Percentiles rank a stretch among this genome's conserved stretches.
Evolutionary conservation across 2,329 filamentous ascomycete species (phyloP).

Genomic region (Fusarium fracticaudum): DNA sequence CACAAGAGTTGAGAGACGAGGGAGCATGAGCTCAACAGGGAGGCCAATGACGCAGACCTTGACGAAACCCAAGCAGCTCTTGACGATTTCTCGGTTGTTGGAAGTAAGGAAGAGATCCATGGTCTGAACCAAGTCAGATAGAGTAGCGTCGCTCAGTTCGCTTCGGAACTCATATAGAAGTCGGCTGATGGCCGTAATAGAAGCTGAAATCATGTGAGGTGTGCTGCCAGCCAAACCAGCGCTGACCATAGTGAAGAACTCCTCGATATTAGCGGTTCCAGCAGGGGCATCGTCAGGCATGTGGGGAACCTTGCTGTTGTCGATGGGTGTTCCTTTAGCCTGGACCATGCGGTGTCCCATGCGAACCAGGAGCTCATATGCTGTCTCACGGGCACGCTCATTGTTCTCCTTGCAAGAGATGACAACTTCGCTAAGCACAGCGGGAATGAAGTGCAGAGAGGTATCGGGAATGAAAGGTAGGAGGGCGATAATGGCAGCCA

Average conservation of each 20-base stretch:
- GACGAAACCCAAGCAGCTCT: conserved; percentile 92
- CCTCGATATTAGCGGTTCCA: conserved; percentile 84
- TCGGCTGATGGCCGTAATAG: conserved; percentile 94
- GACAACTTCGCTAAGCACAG: conserved; percentile 91
- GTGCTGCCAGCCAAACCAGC: conserved; percentile 92
- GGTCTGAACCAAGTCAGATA: conserved; percentile 88
- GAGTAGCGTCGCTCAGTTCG: conserved; percentile 72
- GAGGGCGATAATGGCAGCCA: conserved; percentile 83
- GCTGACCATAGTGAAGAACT: conserved; percentile 98
- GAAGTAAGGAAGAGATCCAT: conserved; percentile 96
- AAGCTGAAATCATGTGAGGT: conserved; percentile 96
- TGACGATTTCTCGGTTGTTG: conserved; percentile 96
- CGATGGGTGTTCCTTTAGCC: conserved; percentile 75
- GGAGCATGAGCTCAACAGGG: conserved; percentile 80
- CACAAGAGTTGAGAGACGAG: conserved; percentile 79
- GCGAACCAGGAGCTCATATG: conserved; percentile 88
- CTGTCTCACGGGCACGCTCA: conserved; percentile 87
- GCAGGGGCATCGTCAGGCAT: conserved; percentile 84
- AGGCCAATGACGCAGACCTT: conserved; percentile 94
- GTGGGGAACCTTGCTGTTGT: conserved; percentile 86
- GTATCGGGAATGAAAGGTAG: conserved; percentile 79
- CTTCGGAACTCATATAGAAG: conserved; percentile 91
- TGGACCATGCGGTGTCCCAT: conserved; percentile 83
- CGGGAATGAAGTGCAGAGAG: conserved; percentile 92
- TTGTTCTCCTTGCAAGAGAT: conserved; percentile 98